These are phyloP conservation scores for Saccharomycopsis sp. DNA, from an alignment of 805 yeast species.

Conservation along the genomic window DNA sequence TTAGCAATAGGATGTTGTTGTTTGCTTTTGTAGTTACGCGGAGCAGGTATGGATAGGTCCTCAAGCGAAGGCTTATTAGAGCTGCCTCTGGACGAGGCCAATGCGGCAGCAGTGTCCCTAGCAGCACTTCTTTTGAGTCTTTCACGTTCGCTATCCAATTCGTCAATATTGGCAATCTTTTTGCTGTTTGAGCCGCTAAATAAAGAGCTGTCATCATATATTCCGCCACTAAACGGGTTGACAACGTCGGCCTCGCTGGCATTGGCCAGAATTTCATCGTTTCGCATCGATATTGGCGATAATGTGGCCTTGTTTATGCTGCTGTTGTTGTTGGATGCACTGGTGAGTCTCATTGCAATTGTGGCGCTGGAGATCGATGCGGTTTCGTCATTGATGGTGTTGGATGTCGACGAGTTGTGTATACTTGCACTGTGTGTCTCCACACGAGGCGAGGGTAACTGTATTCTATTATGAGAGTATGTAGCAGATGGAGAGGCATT, in stretches of 20 bases:
- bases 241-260: neutral
- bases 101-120: neutral
- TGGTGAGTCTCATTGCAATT: neutral
- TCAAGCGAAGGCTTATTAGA: conserved; percentile 1
- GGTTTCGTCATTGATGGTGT: neutral
- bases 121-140: neutral
- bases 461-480: conserved; percentile 18
- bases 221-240: conserved; percentile 14
- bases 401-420: neutral
- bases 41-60: neutral
- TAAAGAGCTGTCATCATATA: conserved; percentile 2
- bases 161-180: neutral
- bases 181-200: neutral
- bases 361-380: neutral
- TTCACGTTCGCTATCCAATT: neutral
- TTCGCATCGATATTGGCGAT: conserved; percentile 14
- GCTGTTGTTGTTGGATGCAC: neutral
- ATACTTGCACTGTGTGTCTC: neutral
- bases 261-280: neutral
- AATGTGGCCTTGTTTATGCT: neutral
- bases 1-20: neutral
- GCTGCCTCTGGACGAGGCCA: too few relatives aligned
- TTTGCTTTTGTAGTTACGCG: neutral
- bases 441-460: conserved; percentile 17
- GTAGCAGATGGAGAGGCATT: conserved; percentile 18